Conservation (phyloP, 148 eudicot genomes). For the Silene conica region DNA sequence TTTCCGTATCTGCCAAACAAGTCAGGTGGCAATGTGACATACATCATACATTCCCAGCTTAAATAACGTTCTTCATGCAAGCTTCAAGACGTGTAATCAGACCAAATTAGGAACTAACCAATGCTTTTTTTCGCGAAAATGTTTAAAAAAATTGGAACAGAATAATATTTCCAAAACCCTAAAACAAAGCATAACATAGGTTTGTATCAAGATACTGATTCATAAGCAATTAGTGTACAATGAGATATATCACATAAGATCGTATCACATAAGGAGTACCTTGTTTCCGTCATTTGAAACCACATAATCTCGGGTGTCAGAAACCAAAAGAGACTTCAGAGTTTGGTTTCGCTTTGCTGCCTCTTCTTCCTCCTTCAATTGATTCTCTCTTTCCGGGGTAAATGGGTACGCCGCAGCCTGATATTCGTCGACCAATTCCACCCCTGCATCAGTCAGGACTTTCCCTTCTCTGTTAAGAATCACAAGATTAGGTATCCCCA, state of each 20-base stretch:
- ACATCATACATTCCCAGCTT: not conserved
- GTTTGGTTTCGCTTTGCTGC: constrained; percentile 39
- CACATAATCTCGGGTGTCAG: constrained; percentile 42
- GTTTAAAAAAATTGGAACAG: not conserved
- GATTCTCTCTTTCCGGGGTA: constrained; percentile 32
- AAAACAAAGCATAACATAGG: not conserved
- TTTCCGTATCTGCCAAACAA: not conserved
- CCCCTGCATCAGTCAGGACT: constrained; percentile 40
- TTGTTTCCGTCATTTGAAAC: constrained; percentile 34
- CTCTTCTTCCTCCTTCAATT: constrained; percentile 49
- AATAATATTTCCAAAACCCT: not conserved
- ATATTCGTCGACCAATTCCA: constrained; percentile 35
- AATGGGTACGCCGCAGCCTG: constrained; percentile 42
- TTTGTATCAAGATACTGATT: not conserved
- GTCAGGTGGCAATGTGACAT: not conserved
- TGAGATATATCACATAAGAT: not conserved
- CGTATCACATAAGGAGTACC: constrained; percentile 25
- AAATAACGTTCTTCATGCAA: not conserved
- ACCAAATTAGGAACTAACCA: not conserved
- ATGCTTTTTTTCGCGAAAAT: not conserved
- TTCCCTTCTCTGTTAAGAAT: constrained; percentile 39
- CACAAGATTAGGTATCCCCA: constrained; percentile 49
- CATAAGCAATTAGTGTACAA: not conserved
- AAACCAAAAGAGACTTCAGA: constrained; percentile 40
- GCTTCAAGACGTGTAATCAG: not conserved